Conservation (phyloP, 2,329 filamentous ascomycete species). For the Lasiodiplodia gonubiensis region DNA sequence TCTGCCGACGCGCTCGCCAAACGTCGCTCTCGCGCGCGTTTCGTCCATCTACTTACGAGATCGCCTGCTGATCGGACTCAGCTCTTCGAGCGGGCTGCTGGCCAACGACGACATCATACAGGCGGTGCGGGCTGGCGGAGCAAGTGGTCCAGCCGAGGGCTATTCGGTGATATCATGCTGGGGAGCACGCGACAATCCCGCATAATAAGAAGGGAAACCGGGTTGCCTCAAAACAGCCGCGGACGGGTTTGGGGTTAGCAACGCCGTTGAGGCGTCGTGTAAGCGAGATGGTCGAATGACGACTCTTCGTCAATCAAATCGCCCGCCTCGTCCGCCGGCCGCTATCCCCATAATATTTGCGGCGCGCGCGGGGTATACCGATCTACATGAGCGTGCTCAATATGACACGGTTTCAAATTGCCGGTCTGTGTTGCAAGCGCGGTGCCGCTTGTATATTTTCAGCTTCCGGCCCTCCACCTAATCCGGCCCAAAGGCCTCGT, state of each 20-base stretch:
- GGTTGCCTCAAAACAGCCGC: slow-evolving; percentile 18
- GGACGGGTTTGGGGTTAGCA: slow-evolving; percentile 23
- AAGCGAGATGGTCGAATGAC: slow-evolving; percentile 28
- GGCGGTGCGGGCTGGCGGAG: slow-evolving; percentile 28
- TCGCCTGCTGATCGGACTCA: slow-evolving; percentile 25
- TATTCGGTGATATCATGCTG: slow-evolving; percentile 28
- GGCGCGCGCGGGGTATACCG: slow-evolving; percentile 19
- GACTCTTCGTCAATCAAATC: slow-evolving; percentile 26
- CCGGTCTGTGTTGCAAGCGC: slow-evolving; percentile 5
- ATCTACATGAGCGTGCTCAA: slow-evolving; percentile 23
- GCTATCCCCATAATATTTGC: background rate
- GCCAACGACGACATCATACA: slow-evolving; percentile 25
- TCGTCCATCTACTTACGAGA: slow-evolving; percentile 37
- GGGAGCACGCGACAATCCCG: slow-evolving; percentile 19
- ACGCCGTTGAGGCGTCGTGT: slow-evolving; percentile 27
- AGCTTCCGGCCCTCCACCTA: slow-evolving; percentile 9
- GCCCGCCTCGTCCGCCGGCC: slow-evolving; percentile 1
- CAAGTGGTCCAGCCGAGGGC: slow-evolving; percentile 14
- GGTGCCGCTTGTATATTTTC: slow-evolving; percentile 12
- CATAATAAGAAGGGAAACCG: slow-evolving; percentile 21
- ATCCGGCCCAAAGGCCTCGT: slow-evolving; percentile 10
- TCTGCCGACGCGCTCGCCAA: background rate
- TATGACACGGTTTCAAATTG: slow-evolving; percentile 21
- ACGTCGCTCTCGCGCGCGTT: slow-evolving; percentile 23
- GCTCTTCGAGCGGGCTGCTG: slow-evolving; percentile 24